Conservation (phyloP, 768 basidiomycete species). For the Austroboletus festivus region DNA sequence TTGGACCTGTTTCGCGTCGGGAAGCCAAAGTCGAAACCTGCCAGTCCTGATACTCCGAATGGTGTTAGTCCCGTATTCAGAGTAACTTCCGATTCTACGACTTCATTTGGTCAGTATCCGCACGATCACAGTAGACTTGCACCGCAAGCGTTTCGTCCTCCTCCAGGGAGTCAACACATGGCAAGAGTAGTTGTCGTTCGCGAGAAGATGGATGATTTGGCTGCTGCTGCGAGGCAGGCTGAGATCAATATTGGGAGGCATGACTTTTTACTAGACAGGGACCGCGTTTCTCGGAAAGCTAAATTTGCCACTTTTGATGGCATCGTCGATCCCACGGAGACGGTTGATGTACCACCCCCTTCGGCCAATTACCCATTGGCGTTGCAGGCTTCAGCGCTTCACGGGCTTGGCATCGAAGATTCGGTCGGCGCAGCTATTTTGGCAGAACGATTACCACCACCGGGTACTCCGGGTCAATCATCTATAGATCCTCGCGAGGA, state of each 20-base stretch:
- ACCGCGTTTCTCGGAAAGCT: slow-evolving; percentile 37
- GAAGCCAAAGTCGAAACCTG: slow-evolving; percentile 63
- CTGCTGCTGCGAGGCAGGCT: slow-evolving; percentile 67
- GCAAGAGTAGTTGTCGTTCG: slow-evolving; percentile 79
- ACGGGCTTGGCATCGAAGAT: slow-evolving; percentile 70
- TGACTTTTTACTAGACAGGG: slow-evolving; percentile 45
- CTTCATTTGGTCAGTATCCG: slow-evolving; percentile 39
- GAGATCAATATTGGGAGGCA: slow-evolving; percentile 67
- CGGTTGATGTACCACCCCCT: slow-evolving; percentile 73
- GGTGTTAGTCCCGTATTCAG: slow-evolving; percentile 47
- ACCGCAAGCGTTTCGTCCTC: slow-evolving; percentile 34
- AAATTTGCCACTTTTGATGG: slow-evolving; percentile 44
- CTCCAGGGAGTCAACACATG: slow-evolving; percentile 36
- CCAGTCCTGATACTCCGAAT: slow-evolving; percentile 43
- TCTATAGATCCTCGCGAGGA: slow-evolving; percentile 55
- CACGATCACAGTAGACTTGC: slow-evolving; percentile 38
- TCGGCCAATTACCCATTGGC: slow-evolving; percentile 69
- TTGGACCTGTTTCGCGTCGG: slow-evolving; percentile 71
- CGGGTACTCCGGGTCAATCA: slow-evolving; percentile 57
- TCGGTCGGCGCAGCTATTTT: slow-evolving; percentile 74
- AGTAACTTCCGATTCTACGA: slow-evolving; percentile 65
- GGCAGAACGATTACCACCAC: slow-evolving; percentile 70
- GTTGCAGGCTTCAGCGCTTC: slow-evolving; percentile 69
- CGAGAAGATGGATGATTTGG: slow-evolving; percentile 74
- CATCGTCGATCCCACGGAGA: slow-evolving; percentile 81